Evolutionary conservation across 805 yeast species (phyloP).

Genomic region (Metschnikowia gelsemii): DNA sequence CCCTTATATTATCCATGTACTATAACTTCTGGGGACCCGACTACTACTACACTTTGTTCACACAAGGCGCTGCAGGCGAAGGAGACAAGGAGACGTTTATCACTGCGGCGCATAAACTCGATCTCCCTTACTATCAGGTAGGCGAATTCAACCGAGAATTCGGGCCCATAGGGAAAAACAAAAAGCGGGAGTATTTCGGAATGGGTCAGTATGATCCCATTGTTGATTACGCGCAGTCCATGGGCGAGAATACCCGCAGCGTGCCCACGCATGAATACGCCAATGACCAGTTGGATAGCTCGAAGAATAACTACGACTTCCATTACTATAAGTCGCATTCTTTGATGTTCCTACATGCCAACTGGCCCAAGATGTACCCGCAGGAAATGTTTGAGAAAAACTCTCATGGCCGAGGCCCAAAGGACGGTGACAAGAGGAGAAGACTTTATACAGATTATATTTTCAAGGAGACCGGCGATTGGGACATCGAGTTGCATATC

Average conservation of each 20-base stretch:
- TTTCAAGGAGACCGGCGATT: constrained; percentile 25
- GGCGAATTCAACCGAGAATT: constrained; percentile 37
- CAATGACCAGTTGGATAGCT: constrained; percentile 21
- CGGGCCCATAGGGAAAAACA: constrained; percentile 28
- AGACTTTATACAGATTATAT: constrained; percentile 30
- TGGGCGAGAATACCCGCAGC: background rate
- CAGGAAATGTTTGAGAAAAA: constrained; percentile 28
- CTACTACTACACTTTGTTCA: constrained; percentile 37
- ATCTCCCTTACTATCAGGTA: constrained; percentile 39
- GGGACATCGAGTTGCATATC: constrained; percentile 32
- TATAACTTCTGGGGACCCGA: constrained; percentile 40
- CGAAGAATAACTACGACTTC: constrained; percentile 28
- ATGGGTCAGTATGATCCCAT: constrained; percentile 43
- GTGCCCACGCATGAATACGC: constrained; percentile 19
- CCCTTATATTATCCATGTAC: constrained; percentile 37
- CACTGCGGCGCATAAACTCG: constrained; percentile 41
- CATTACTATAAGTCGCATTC: constrained; percentile 30
- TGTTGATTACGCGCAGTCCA: constrained; percentile 27
- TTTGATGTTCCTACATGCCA: constrained; percentile 37
- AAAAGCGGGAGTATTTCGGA: constrained; percentile 31
- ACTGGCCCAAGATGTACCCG: constrained; percentile 36
- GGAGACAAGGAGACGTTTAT: constrained; percentile 45
- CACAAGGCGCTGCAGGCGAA: constrained; percentile 45
- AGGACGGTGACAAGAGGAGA: constrained; percentile 24
- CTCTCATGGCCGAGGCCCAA: constrained; percentile 30